These are phyloP conservation scores for Colletotrichum sp. DNA, from an alignment of 2,329 filamentous ascomycete species.

Conservation along the genomic window DNA sequence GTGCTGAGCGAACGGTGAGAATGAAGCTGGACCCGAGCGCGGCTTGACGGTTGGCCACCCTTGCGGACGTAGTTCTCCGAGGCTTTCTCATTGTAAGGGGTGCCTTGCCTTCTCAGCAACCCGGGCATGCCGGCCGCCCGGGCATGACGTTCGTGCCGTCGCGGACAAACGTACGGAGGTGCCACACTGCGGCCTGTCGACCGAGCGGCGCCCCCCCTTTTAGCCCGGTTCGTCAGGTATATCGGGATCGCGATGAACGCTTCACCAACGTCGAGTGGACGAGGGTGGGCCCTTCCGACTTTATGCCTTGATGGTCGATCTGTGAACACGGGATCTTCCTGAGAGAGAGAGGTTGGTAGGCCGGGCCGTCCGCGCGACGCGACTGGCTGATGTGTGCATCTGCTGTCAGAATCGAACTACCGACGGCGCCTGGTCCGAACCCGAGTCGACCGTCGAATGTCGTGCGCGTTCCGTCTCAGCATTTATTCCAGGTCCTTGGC, in stretches of 20 bases:
- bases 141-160: background rate
- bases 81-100: background rate
- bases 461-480: background rate
- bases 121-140: constrained; percentile 7
- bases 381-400: background rate
- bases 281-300: background rate
- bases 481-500: background rate
- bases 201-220: background rate
- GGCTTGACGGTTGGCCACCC: background rate
- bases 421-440: background rate
- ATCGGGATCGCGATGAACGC: background rate
- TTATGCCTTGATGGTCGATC: background rate
- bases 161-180: constrained; percentile 4
- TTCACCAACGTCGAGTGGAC: background rate
- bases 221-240: background rate
- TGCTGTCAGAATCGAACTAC: background rate
- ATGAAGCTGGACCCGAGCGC: background rate
- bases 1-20: background rate
- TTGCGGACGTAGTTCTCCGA: background rate
- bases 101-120: background rate
- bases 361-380: background rate
- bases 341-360: background rate
- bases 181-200: background rate
- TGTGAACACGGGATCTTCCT: background rate
- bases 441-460: background rate